Percentiles rank a stretch among this genome's conserved stretches.
These are phyloP conservation scores for Nakazawaea pomicola DNA, from an alignment of 805 yeast genomes.

Conservation along the genomic window DNA sequence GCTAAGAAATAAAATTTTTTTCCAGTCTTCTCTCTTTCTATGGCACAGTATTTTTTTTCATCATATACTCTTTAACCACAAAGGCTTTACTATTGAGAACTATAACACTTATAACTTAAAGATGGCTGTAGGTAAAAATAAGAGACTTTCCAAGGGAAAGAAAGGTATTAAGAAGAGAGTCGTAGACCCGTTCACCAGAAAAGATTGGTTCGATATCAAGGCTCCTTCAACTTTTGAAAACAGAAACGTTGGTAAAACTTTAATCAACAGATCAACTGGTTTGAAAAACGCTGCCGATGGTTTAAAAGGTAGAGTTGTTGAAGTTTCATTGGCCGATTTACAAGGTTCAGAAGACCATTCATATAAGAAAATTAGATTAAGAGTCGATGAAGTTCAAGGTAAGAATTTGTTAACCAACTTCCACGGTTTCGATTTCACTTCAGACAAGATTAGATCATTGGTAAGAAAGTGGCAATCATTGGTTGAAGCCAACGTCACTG, in stretches of 20 bases:
- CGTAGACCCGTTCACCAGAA: conserved; percentile 98
- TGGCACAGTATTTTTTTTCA: neutral
- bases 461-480: conserved; percentile 99
- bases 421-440: conserved; percentile 98
- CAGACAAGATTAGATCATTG: conserved; percentile 95
- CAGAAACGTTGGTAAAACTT: conserved; percentile 98
- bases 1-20: conserved; percentile 1
- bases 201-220: conserved; percentile 98
- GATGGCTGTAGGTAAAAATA: conserved; percentile 62
- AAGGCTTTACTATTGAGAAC: neutral
- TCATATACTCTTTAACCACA: neutral
- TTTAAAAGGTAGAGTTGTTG: conserved; percentile 95
- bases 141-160: conserved; percentile 84
- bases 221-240: conserved; percentile 98
- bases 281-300: conserved; percentile 96
- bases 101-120: conserved; percentile 8
- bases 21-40: too few species aligned
- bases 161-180: conserved; percentile 99
- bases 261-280: conserved; percentile 98
- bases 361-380: conserved; percentile 93
- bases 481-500: conserved; percentile 97
- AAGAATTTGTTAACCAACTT: conserved; percentile 97
- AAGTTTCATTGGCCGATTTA: conserved; percentile 92
- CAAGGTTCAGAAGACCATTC: conserved; percentile 99
- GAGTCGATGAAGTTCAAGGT: conserved; percentile 99